Evolutionary conservation across 352 stramenopile species (phyloP), one percentile per base, ranked within the genome.

Genomic region (Globisporangium irregulare): DNA sequence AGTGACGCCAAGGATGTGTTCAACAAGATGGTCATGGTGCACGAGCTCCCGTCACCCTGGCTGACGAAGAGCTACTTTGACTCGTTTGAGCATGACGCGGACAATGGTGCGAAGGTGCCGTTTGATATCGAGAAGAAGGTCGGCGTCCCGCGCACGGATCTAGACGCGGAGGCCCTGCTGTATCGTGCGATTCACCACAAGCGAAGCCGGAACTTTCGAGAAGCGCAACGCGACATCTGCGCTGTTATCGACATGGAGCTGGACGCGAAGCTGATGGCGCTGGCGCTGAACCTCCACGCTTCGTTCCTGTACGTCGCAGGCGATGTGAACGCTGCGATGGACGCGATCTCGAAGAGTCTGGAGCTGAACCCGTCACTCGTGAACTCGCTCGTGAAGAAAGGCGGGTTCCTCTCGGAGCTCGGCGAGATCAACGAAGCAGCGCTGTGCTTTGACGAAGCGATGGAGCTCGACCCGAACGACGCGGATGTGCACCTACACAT

Each of bases 41-140:
- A 91, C 65, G 81, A 91, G n/a, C 73, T 94, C 10, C 87, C 86
- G 34, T 90, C 86, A 14, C 62, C 73, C 20, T 95, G 86, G 87
- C 78, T 95, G 29, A 85, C 93, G 38, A 67, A 90, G 9, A 95
- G 87, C 73, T 95, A 95, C 75, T 94, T 95, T 70, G 83, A 92
- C 53, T 84, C 84, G 36, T 94, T 95, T 41, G 84, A 91, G 69
- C 84, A 93, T 59, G 87, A 95, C 57, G 76, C 75, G 9, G 86
- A 95, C 66, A 78, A 86, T 58, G 74, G 75, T 24, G 74, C 80
- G 8, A 75, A 81, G 34, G 68, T 93, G 14, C 75, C 84, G 10
- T 82, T 81, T 32, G 82, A 91, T 38, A 84, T 93, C 41, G 77
- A 75, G n/a, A 92, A 92, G 70, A 79, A 75, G 43, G 59, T 79